Conservation (phyloP, 805 yeast species). For the Kodamaea restingae region DNA sequence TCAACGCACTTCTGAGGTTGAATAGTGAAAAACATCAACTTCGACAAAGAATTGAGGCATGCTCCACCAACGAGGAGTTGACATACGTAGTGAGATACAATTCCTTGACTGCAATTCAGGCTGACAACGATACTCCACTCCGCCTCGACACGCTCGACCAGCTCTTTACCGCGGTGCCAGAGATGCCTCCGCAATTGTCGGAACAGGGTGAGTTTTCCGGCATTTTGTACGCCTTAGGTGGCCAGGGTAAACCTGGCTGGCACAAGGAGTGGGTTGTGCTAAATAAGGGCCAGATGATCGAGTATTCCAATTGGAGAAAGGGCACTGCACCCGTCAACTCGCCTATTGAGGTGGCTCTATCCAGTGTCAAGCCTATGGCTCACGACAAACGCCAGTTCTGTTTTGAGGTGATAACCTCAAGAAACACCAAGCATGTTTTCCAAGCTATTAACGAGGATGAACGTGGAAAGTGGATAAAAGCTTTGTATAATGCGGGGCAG, state of each 20-base stretch:
- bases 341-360: slow-evolving; percentile 68
- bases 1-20: slow-evolving; percentile 33
- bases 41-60: slow-evolving; percentile 39
- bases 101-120: slow-evolving; percentile 15
- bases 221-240: slow-evolving; percentile 54
- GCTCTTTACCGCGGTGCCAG: slow-evolving; percentile 4
- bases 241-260: slow-evolving; percentile 69
- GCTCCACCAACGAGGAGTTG: slow-evolving; percentile 37
- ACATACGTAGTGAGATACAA: slow-evolving; percentile 28
- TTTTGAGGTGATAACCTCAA: slow-evolving; percentile 72
- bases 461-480: slow-evolving; percentile 62
- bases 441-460: slow-evolving; percentile 73
- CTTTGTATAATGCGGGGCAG: slow-evolving; percentile 56
- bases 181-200: slow-evolving; percentile 4
- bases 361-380: slow-evolving; percentile 51
- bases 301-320: slow-evolving; percentile 77
- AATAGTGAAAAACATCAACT: slow-evolving; percentile 40
- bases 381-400: slow-evolving; percentile 52
- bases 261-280: slow-evolving; percentile 85
- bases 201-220: slow-evolving; percentile 33
- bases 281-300: slow-evolving; percentile 61
- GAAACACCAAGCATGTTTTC: slow-evolving; percentile 61
- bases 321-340: slow-evolving; percentile 57
- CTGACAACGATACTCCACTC: not conserved
- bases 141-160: slow-evolving; percentile 6